phyloP scores from a whole-genome alignment of 257 asterid genomes.

The Ballota nigra region DNA sequence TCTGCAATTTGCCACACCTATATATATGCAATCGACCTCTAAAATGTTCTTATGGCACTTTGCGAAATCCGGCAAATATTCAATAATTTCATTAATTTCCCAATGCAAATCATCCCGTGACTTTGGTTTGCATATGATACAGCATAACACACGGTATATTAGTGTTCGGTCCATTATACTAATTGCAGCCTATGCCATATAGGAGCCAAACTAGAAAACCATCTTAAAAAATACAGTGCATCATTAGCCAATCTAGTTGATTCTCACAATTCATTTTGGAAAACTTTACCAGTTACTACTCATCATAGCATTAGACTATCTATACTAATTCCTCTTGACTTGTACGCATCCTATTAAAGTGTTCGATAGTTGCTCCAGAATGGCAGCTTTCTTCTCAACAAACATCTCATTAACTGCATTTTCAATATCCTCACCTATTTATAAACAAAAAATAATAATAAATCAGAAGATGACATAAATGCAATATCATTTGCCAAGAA shows the following conservation, averaged over 20 bases:
- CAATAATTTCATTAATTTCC: neutral
- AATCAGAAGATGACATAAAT: neutral
- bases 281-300: too few species aligned
- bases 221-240: neutral
- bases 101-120: neutral
- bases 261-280: too few species aligned
- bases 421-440: constrained; percentile 71
- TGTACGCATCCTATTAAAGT: constrained; percentile 1
- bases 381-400: constrained; percentile 57
- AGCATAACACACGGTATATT: neutral
- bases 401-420: constrained; percentile 56
- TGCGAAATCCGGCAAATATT: neutral
- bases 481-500: constrained; percentile 53
- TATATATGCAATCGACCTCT: neutral
- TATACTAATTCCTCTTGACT: too few species aligned
- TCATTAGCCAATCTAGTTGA: neutral
- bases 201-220: neutral
- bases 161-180: neutral
- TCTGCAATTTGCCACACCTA: neutral
- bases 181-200: neutral
- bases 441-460: neutral
- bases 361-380: constrained; percentile 75
- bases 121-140: neutral
- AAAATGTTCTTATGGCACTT: neutral
- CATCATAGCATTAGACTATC: too few species aligned